Base-by-base conservation (phyloP, 345 rosid species). In the Populus davidiana region DNA sequence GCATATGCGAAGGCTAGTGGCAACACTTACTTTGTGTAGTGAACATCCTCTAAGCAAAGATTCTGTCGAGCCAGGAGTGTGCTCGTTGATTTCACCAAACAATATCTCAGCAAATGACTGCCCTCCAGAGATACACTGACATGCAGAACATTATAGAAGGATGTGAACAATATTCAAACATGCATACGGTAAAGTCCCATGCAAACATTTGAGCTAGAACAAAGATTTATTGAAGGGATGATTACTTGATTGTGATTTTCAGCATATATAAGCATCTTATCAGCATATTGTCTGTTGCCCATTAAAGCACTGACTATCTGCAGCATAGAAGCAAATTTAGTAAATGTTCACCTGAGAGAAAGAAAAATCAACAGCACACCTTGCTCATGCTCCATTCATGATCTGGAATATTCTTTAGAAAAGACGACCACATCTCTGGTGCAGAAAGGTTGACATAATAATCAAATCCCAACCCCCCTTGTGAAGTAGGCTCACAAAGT, bases 401-500 rank as follows among this genome's bases (percentile, higher is more conserved):
- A 71, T 89, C 97, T 7, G 97, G 92, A 77, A 86, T 75, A 74
- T 82, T 81, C 79, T 91, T 89, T 77, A 93, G 89, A 79, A 89
- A 87, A 81, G 98, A 91, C 72, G 71, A 81, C 99, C 99, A 95
- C 99, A 95, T 93, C 81, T 93, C 98, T 73, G 98, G 69, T 43
- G 89, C 93, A 81, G 99, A 92, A 70, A 91, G 84, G 83, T 95
- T 95, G 79, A 92, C 94, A 77, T 89, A 89, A 81, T 90, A 95
- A 84, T 95, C 96, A 81, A 95, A 95, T 78, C 99, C 98, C 80
- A 95, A 83, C 71, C 99, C 99, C 98, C 99, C 98, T 85, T 91
- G 96, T 21, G 98, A 87, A 75, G 89, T 86, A 79, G 97, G 92
- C 66, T 95, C 99, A 71, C 98, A 93, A 69, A 92, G 82, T 75